phyloP scores from a whole-genome alignment of 192 early-diverging fungal species.

The Ambispora gerdemannii region DNA sequence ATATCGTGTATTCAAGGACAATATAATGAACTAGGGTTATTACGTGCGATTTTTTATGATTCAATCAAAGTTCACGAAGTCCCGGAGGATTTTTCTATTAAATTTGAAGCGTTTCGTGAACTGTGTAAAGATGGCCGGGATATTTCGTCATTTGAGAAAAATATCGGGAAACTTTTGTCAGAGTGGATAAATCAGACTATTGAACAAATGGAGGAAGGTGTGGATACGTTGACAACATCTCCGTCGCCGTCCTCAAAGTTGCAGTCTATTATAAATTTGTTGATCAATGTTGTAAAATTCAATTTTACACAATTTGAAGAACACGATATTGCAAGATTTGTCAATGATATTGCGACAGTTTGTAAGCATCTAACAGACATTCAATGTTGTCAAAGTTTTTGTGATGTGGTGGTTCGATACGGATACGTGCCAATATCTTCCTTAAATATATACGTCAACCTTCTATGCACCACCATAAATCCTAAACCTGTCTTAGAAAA shows the following conservation, averaged over 20 bases:
- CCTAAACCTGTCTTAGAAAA: conserved; percentile 36
- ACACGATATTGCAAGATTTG: conserved; percentile 45
- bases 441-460: conserved; percentile 46
- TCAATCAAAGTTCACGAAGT: conserved; percentile 46
- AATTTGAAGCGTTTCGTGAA: conserved; percentile 45
- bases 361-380: conserved; percentile 44
- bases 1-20: conserved; percentile 55
- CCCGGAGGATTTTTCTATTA: conserved; percentile 53
- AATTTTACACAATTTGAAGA: conserved; percentile 59
- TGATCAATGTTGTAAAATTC: conserved; percentile 51
- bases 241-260: conserved; percentile 39
- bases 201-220: conserved; percentile 33
- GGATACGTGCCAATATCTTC: conserved; percentile 50
- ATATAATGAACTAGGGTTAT: conserved; percentile 55
- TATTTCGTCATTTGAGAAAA: conserved; percentile 58
- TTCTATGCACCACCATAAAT: conserved; percentile 48
- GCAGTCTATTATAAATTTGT: conserved; percentile 46
- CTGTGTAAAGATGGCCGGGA: conserved; percentile 56
- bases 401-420: conserved; percentile 56
- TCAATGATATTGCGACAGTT: conserved; percentile 45
- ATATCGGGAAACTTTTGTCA: conserved; percentile 48
- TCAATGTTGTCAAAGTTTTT: conserved; percentile 43
- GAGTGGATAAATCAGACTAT: conserved; percentile 49
- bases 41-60: conserved; percentile 53
- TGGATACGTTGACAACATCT: background rate